These are phyloP conservation scores for Carex scoparia DNA, from an alignment of 176 grass and related monocot species.

Conservation along the genomic window DNA sequence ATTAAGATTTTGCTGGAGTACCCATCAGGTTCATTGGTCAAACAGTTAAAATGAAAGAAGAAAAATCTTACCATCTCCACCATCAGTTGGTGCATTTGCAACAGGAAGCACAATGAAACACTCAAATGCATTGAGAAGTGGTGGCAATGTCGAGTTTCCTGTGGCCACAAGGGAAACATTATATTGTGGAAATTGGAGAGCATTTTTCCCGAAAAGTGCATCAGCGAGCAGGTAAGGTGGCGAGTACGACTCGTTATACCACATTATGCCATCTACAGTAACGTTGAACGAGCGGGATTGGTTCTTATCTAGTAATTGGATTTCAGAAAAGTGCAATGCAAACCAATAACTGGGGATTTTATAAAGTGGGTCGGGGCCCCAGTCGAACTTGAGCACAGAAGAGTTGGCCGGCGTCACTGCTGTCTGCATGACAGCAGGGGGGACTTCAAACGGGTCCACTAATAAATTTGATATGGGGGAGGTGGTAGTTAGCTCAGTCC, in stretches of 20 bases:
- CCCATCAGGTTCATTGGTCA: not conserved
- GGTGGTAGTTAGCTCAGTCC: conserved; percentile 16
- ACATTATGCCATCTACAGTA: not conserved
- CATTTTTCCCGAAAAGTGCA: not conserved
- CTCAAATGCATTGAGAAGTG: conserved; percentile 50
- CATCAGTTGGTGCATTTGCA: conserved; percentile 15
- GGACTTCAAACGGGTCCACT: not conserved
- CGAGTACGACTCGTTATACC: not conserved
- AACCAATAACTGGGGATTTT: not conserved
- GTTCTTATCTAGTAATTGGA: conserved; percentile 21
- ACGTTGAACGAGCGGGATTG: conserved; percentile 29
- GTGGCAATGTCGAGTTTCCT: conserved; percentile 40
- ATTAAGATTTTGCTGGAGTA: not conserved
- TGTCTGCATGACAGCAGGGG: conserved; percentile 46
- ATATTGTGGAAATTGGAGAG: not conserved
- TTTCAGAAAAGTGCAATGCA: conserved; percentile 31
- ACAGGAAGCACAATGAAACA: conserved; percentile 35
- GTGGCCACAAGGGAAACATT: conserved; percentile 34
- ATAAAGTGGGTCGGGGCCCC: not conserved
- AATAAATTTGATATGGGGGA: not conserved
- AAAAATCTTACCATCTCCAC: conserved; percentile 33
- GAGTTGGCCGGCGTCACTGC: conserved; percentile 24
- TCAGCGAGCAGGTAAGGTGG: not conserved
- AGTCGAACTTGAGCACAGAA: conserved; percentile 27
- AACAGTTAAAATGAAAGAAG: not conserved